phyloP scores from a whole-genome alignment of 805 yeast species.

The Sungouiozyma intestinalis region DNA sequence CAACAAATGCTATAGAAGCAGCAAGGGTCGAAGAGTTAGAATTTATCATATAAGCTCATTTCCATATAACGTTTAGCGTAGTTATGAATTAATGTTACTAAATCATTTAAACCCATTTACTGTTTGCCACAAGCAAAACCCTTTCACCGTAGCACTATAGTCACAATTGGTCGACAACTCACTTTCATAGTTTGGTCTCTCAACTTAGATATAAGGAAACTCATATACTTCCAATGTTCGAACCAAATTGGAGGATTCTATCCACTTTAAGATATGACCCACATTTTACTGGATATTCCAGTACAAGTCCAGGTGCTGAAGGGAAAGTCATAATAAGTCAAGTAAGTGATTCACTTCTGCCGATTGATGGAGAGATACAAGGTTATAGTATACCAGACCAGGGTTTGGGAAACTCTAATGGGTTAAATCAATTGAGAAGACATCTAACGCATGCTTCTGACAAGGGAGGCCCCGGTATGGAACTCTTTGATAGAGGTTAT shows the following conservation, averaged over 20 bases:
- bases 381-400: slow-evolving; percentile 4
- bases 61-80: background rate
- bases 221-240: too few relatives aligned
- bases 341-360: background rate
- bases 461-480: background rate
- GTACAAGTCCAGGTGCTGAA: background rate
- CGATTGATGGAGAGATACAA: background rate
- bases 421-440: background rate
- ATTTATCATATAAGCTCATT: slow-evolving; percentile 15
- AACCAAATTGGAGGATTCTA: slow-evolving; percentile 28
- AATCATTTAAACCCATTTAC: too few relatives aligned
- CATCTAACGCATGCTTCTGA: background rate
- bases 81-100: background rate
- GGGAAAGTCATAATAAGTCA: background rate
- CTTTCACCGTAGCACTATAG: too few relatives aligned
- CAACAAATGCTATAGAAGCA: slow-evolving; percentile 35
- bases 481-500: too few relatives aligned
- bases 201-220: too few relatives aligned
- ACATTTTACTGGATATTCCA: slow-evolving; percentile 19
- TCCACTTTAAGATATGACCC: slow-evolving; percentile 77
- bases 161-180: too few relatives aligned
- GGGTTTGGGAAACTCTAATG: background rate
- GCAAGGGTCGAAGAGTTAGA: slow-evolving; percentile 42
- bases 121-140: too few relatives aligned
- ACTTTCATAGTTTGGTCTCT: too few relatives aligned